Percentiles rank a stretch among this genome's conserved stretches.
These are phyloP conservation scores for Coemansia sp. DNA, from an alignment of 192 early-diverging fungal species.

Conservation along the genomic window DNA sequence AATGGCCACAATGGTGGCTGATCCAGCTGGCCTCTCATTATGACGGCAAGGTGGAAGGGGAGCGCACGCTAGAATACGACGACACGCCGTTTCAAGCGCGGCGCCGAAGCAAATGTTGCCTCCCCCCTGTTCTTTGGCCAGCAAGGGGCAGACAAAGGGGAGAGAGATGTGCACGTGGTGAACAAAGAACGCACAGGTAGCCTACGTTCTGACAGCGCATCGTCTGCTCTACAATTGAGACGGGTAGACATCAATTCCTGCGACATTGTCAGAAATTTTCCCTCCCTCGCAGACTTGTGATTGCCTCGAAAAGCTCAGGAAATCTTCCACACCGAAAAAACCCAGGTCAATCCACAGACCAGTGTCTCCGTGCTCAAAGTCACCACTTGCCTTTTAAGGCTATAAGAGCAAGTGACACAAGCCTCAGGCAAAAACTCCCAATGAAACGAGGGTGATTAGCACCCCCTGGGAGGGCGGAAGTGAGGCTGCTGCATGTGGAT, in stretches of 20 bases:
- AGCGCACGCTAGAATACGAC: not conserved
- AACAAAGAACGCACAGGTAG: not conserved
- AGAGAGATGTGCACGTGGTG: not conserved
- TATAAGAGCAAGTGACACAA: not conserved
- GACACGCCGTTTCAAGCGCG: not conserved
- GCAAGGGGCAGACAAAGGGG: not conserved
- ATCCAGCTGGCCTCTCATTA: not conserved
- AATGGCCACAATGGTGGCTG: not conserved
- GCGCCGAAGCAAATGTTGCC: not conserved
- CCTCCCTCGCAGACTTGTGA: not conserved
- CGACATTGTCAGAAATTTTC: not conserved
- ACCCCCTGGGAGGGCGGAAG: not conserved
- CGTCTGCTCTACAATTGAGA: not conserved
- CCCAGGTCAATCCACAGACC: not conserved
- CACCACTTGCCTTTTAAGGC: not conserved
- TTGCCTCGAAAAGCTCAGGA: not conserved
- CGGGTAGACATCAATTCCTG: not conserved
- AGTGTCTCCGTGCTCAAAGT: not conserved
- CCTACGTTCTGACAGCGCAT: not conserved
- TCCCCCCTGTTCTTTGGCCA: not conserved
- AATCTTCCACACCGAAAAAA: not conserved
- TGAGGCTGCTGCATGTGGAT: not conserved
- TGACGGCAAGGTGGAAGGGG: not conserved
- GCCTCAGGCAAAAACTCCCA: not conserved
- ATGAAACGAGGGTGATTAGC: not conserved